Evolutionary conservation across 805 yeast species (phyloP).

Genomic region (Suhomyces canberraensis): DNA sequence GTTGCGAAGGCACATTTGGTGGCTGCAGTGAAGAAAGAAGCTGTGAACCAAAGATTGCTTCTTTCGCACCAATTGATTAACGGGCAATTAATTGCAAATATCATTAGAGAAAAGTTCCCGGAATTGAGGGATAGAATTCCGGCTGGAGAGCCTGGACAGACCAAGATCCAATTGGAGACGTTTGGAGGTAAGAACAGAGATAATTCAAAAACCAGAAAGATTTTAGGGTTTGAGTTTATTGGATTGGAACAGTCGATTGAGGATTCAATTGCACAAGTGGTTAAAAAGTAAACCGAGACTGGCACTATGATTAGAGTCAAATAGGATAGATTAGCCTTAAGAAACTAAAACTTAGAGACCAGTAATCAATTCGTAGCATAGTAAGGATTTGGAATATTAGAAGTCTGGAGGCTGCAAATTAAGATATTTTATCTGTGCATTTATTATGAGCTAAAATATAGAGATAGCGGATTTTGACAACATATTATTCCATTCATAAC

Average conservation of each 20-base stretch:
- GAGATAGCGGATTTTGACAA: too few species aligned
- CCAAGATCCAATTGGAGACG: neutral
- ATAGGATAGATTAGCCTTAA: too few species aligned
- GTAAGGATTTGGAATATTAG: too few species aligned
- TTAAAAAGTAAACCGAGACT: slow-evolving; percentile 1
- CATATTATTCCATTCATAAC: too few species aligned
- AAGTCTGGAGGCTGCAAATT: too few species aligned
- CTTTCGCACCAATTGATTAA: slow-evolving; percentile 16
- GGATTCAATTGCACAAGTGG: slow-evolving; percentile 13
- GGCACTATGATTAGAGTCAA: too few species aligned
- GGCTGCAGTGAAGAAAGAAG: slow-evolving; percentile 12
- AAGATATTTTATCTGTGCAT: too few species aligned
- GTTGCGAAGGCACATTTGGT: slow-evolving; percentile 11
- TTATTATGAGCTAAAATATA: too few species aligned
- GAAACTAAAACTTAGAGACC: too few species aligned
- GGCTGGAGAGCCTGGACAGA: slow-evolving; percentile 20
- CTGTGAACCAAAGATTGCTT: slow-evolving; percentile 28
- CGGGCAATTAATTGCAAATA: slow-evolving; percentile 28
- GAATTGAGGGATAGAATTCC: slow-evolving; percentile 45
- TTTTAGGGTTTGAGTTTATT: slow-evolving; percentile 15
- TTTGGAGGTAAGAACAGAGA: neutral
- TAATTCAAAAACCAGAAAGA: slow-evolving; percentile 13
- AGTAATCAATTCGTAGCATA: too few species aligned
- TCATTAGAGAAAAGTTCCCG: slow-evolving; percentile 38
- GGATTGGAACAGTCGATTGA: slow-evolving; percentile 14